A percentile compares a stretch with the other conserved stretches of the same genome.
phyloP scores from a whole-genome alignment of 1,284 basidiomycete genomes.

The Chalciporus sp. region DNA sequence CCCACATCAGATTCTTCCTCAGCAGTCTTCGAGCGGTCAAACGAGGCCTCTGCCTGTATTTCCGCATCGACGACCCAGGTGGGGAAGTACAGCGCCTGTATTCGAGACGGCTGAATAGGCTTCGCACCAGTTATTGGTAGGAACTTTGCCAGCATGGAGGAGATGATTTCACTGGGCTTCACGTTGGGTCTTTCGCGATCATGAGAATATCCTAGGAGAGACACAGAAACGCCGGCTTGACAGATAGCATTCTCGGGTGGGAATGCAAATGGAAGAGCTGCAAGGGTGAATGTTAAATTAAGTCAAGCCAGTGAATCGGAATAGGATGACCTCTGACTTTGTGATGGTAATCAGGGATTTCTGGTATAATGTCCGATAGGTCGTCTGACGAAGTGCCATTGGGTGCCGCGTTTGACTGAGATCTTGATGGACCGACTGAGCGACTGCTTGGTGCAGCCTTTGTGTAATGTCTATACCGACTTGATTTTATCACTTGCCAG shows the following conservation, averaged over 20 bases:
- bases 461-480: conserved; percentile 16
- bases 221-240: conserved; percentile 27
- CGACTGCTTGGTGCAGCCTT: too few species aligned
- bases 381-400: background rate
- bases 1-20: conserved; percentile 26
- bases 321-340: conserved; percentile 47
- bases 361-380: conserved; percentile 14
- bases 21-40: conserved; percentile 25
- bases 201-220: conserved; percentile 19
- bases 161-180: conserved; percentile 11
- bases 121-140: conserved; percentile 30
- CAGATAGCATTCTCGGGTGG: conserved; percentile 36
- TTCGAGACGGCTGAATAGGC: conserved; percentile 32
- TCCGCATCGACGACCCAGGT: conserved; percentile 62
- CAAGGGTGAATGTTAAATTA: conserved; percentile 15
- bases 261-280: conserved; percentile 44
- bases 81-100: conserved; percentile 58
- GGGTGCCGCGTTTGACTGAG: conserved; percentile 9
- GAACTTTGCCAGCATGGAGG: conserved; percentile 32
- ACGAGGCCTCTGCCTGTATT: conserved; percentile 39
- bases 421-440: too few species aligned
- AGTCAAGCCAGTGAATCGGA: background rate
- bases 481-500: background rate
- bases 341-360: conserved; percentile 31
- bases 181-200: conserved; percentile 18